Conservation (phyloP, 169 alveolate species). For the Plasmodium falciparum region DNA sequence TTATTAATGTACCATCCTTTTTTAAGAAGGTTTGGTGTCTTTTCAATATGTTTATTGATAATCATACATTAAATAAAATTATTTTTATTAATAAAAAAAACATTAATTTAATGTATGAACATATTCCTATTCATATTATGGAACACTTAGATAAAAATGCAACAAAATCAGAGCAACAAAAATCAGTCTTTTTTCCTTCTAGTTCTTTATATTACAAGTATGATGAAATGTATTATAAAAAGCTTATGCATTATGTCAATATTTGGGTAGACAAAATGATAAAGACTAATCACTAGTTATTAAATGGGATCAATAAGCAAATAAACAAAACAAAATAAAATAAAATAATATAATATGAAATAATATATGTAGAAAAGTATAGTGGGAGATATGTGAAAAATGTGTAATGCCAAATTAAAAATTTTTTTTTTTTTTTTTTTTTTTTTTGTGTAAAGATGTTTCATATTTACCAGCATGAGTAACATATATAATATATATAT, state of each 20-base stretch:
- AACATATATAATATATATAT: conserved; percentile 1
- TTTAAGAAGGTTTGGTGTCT: conserved; percentile 71
- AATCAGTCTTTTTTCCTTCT: conserved; percentile 54
- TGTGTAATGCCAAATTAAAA: no score
- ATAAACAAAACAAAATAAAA: background rate
- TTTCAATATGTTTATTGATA: conserved; percentile 70
- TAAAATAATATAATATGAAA: no score
- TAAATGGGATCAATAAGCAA: background rate
- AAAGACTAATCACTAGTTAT: conserved; percentile 17
- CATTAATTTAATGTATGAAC: conserved; percentile 67
- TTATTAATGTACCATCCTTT: conserved; percentile 54
- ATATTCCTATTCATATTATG: conserved; percentile 35
- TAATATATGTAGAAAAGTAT: no score
- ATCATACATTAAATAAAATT: conserved; percentile 71
- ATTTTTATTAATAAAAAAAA: conserved; percentile 69
- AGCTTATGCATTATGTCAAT: conserved; percentile 25
- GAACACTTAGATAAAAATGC: conserved; percentile 26
- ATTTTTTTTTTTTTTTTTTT: background rate
- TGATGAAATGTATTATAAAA: conserved; percentile 46
- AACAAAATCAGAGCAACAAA: background rate
- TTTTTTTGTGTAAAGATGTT: background rate
- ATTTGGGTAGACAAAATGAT: conserved; percentile 43
- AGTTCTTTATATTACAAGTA: conserved; percentile 61
- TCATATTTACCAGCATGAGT: background rate
- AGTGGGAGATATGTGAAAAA: no score